These are phyloP conservation scores for Nannochloris sp. DNA, from an alignment of 139 green algal species.

Conservation along the genomic window DNA sequence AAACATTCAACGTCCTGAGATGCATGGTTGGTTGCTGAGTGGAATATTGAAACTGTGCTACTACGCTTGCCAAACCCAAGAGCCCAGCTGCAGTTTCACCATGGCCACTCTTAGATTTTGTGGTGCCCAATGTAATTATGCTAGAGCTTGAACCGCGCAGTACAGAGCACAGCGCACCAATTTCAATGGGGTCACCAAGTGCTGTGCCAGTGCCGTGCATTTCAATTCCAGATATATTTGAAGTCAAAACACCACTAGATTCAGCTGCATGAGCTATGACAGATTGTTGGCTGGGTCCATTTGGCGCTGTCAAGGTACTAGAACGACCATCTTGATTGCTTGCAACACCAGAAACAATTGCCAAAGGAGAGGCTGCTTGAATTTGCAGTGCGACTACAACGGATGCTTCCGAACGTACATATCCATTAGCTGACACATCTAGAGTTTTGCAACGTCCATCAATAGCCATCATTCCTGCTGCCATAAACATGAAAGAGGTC, in stretches of 20 bases:
- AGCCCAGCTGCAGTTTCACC: constrained; percentile 63
- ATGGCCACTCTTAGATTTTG: constrained; percentile 63
- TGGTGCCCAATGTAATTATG: constrained; percentile 39
- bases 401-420: constrained; percentile 65
- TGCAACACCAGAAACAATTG: neutral
- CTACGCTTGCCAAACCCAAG: constrained; percentile 32
- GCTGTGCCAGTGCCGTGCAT: constrained; percentile 56
- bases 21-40: neutral
- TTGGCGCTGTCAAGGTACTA: constrained; percentile 41
- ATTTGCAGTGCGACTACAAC: constrained; percentile 25
- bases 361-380: neutral
- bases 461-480: constrained; percentile 50
- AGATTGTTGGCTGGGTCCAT: constrained; percentile 38
- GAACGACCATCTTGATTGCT: constrained; percentile 50
- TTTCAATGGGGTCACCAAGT: constrained; percentile 51
- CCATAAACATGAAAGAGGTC: constrained; percentile 25
- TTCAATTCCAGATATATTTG: constrained; percentile 8
- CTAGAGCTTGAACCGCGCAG: constrained; percentile 4
- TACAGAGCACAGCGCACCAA: constrained; percentile 27
- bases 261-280: constrained; percentile 7
- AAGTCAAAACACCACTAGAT: neutral
- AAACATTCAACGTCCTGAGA: constrained; percentile 42
- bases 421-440: constrained; percentile 65
- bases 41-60: constrained; percentile 5
- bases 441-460: constrained; percentile 64